Evolutionary conservation across 306 rosid genomes (phyloP).

Genomic region (Coriaria nepalensis): DNA sequence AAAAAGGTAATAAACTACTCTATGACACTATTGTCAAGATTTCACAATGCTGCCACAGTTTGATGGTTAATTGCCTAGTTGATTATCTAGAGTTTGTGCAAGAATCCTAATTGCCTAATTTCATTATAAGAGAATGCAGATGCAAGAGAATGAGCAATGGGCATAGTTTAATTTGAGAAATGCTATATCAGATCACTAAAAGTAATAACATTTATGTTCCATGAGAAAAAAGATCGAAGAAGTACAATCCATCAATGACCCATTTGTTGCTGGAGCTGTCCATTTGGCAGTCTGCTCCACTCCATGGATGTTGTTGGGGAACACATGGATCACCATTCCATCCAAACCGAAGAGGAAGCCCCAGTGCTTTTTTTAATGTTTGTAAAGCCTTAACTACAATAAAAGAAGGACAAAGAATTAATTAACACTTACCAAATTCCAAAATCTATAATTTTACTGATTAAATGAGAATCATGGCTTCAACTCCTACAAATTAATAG

Average conservation of each 20-base stretch:
- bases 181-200: constrained; percentile 3
- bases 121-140: too few species aligned
- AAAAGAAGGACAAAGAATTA: constrained; percentile 1
- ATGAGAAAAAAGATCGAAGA: constrained; percentile 18
- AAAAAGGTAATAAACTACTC: neutral
- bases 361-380: constrained; percentile 58
- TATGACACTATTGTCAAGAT: neutral
- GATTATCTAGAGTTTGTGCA: neutral
- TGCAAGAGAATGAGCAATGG: neutral
- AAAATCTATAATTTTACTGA: constrained; percentile 1
- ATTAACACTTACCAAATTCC: neutral
- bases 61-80: constrained; percentile 1
- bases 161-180: neutral
- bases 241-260: constrained; percentile 92
- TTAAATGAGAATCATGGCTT: too few species aligned
- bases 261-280: constrained; percentile 52
- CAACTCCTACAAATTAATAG: too few species aligned
- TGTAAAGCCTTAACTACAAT: constrained; percentile 73
- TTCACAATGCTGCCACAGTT: neutral
- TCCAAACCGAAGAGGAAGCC: constrained; percentile 82
- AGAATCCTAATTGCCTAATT: too few species aligned
- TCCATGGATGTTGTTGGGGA: constrained; percentile 98
- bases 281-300: constrained; percentile 72
- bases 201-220: neutral
- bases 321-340: constrained; percentile 99